Evolutionary conservation across 2,329 filamentous ascomycete species (phyloP).

Genomic region (Boeremia exigua): DNA sequence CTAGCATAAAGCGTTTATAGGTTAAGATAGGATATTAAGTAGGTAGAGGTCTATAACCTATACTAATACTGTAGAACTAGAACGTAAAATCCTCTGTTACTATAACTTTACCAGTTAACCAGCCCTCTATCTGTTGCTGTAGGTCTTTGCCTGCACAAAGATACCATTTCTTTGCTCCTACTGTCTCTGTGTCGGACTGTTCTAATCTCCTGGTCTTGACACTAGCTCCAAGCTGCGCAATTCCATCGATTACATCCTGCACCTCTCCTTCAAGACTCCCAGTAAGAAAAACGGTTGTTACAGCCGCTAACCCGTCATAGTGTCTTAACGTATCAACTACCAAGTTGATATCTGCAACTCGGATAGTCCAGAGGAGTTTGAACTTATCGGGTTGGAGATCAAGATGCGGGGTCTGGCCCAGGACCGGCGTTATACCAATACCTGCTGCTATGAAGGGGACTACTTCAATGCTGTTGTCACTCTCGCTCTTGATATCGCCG

Average conservation of each 20-base stretch:
- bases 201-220: conserved; percentile 56
- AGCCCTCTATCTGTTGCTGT: too few relatives aligned
- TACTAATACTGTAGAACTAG: too few relatives aligned
- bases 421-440: conserved; percentile 81
- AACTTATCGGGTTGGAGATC: conserved; percentile 46
- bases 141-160: conserved; percentile 65
- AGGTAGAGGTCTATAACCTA: too few relatives aligned
- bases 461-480: too few relatives aligned
- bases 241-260: conserved; percentile 45
- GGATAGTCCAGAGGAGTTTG: conserved; percentile 71
- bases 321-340: conserved; percentile 64
- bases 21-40: too few relatives aligned
- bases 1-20: too few relatives aligned
- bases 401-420: conserved; percentile 51
- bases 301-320: conserved; percentile 58
- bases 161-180: conserved; percentile 60
- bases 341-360: conserved; percentile 66
- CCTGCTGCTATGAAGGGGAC: conserved; percentile 78
- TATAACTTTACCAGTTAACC: too few relatives aligned
- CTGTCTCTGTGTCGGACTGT: conserved; percentile 50
- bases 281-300: conserved; percentile 71
- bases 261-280: conserved; percentile 42
- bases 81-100: too few relatives aligned
- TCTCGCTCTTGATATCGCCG: not conserved
- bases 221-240: too few relatives aligned